Conservation (phyloP, 139 green algal genomes). For the Tetradesmus lagerheimii region DNA sequence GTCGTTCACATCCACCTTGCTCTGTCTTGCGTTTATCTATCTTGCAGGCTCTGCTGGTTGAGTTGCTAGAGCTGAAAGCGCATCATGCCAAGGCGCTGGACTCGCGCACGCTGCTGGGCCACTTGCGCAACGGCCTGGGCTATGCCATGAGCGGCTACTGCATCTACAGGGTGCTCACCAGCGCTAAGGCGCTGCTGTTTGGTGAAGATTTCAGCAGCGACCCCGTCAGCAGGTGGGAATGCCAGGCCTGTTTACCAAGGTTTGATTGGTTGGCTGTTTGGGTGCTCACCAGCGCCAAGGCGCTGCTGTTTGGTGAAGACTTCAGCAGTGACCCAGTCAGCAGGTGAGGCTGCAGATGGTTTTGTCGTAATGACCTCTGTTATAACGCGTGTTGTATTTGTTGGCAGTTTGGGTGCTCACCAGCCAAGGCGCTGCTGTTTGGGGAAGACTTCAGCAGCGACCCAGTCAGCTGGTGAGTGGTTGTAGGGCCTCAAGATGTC, state of each 20-base stretch:
- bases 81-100: constrained; percentile 79
- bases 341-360: constrained; percentile 20
- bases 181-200: constrained; percentile 77
- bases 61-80: constrained; percentile 80
- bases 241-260: no score
- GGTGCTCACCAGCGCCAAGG: constrained; percentile 77
- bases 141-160: constrained; percentile 90
- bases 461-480: constrained; percentile 64
- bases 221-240: constrained; percentile 66
- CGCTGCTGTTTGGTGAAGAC: constrained; percentile 87
- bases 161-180: constrained; percentile 82
- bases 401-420: constrained; percentile 66
- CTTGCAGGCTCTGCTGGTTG: constrained; percentile 69
- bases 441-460: constrained; percentile 83
- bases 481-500: no score
- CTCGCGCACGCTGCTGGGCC: constrained; percentile 80
- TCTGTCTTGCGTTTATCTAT: no score
- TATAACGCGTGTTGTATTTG: not conserved
- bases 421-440: constrained; percentile 75
- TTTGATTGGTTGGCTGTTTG: no score
- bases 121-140: constrained; percentile 86
- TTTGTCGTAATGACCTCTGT: not conserved
- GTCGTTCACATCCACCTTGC: no score
- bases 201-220: constrained; percentile 87
- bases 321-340: constrained; percentile 80